These are phyloP conservation scores for Cryptosporidium baileyi DNA, from an alignment of 169 alveolate genomes.

Conservation along the genomic window DNA sequence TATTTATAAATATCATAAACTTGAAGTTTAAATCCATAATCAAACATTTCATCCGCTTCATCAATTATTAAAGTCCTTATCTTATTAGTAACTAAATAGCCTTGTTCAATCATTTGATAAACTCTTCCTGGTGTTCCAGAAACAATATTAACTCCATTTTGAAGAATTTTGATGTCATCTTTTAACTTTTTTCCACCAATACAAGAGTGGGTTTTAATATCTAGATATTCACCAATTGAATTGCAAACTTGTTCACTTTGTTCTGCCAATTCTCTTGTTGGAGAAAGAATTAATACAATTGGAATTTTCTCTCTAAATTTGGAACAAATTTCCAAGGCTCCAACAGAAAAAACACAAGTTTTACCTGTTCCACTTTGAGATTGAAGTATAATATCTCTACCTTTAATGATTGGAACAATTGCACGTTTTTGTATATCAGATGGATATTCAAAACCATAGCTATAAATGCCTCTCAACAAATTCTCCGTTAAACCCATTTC, in stretches of 20 bases:
- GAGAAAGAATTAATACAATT: conserved; percentile 91
- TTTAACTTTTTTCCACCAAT: conserved; percentile 95
- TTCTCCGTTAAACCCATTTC: conserved; percentile 93
- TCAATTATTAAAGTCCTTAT: conserved; percentile 95
- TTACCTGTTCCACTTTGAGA: conserved; percentile 98
- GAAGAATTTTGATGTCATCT: conserved; percentile 95
- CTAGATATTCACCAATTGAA: conserved; percentile 97
- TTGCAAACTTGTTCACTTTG: conserved; percentile 95
- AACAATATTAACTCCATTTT: conserved; percentile 96
- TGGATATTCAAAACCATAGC: conserved; percentile 99
- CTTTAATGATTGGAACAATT: conserved; percentile 94
- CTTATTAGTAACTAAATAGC: conserved; percentile 92
- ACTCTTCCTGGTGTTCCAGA: conserved; percentile 99
- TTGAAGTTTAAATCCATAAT: conserved; percentile 96
- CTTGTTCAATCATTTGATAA: conserved; percentile 95
- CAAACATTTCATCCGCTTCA: conserved; percentile 99
- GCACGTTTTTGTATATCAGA: conserved; percentile 99
- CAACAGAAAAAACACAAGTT: conserved; percentile 97
- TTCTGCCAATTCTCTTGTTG: conserved; percentile 98
- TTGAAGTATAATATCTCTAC: conserved; percentile 97
- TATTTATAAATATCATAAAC: conserved; percentile 95
- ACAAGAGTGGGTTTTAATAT: conserved; percentile 92
- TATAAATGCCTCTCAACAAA: conserved; percentile 94
- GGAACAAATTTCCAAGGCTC: conserved; percentile 89
- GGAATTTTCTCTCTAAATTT: conserved; percentile 82